Evolutionary conservation across 805 yeast genomes (phyloP).

Genomic region (Metschnikowia orientalis): DNA sequence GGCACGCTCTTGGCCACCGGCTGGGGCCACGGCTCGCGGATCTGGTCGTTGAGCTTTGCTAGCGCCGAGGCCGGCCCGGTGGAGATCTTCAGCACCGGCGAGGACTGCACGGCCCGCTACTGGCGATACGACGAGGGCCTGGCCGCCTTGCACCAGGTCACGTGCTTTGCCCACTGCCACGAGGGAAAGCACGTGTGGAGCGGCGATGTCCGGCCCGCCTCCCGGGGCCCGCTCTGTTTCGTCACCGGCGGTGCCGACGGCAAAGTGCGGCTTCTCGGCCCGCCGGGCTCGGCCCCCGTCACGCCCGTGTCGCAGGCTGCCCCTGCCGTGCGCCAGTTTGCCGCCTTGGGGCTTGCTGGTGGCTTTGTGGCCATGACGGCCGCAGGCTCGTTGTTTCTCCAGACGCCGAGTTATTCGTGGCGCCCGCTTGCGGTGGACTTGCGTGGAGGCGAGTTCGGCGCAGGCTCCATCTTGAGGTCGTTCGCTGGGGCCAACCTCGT

Average conservation of each 20-base stretch:
- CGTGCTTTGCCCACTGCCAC: conserved; percentile 60
- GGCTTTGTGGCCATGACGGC: conserved; percentile 54
- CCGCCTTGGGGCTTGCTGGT: conserved; percentile 41
- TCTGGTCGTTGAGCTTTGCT: conserved; percentile 74
- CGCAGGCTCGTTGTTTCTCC: conserved; percentile 45
- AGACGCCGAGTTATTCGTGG: conserved; percentile 7
- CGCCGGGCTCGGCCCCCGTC: too few species aligned
- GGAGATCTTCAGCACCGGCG: conserved; percentile 63
- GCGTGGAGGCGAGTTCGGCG: conserved; percentile 1
- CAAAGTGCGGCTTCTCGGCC: conserved; percentile 60
- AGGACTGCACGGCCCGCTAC: conserved; percentile 78
- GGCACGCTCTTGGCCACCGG: conserved; percentile 70
- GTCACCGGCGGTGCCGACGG: conserved; percentile 97
- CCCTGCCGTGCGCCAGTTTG: conserved; percentile 50
- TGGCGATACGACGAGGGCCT: conserved; percentile 52
- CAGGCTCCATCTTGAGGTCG: conserved; percentile 32
- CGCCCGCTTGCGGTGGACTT: conserved; percentile 3
- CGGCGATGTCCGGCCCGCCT: conserved; percentile 54
- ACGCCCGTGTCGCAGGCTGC: too few species aligned
- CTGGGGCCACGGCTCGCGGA: conserved; percentile 96
- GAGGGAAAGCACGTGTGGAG: conserved; percentile 88
- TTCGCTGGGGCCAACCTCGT: conserved; percentile 29
- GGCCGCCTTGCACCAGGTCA: conserved; percentile 34
- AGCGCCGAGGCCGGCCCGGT: conserved; percentile 23
- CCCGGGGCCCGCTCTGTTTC: conserved; percentile 39